Conservation (phyloP, 345 rosid genomes). For the Corchorus olitorius region DNA sequence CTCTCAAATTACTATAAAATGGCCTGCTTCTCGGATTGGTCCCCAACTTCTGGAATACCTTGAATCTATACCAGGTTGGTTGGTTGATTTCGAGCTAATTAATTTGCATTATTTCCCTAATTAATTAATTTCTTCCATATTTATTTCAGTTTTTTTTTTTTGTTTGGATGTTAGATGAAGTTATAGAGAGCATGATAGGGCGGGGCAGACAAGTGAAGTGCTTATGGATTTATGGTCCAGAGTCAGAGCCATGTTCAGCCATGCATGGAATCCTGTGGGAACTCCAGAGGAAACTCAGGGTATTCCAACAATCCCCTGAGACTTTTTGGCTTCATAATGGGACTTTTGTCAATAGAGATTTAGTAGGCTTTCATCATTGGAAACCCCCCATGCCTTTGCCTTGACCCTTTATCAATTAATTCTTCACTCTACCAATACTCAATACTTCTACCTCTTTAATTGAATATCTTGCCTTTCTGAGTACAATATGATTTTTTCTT, state of each 20-base stretch:
- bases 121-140: neutral
- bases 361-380: slow-evolving; percentile 72
- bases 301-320: slow-evolving; percentile 81
- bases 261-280: slow-evolving; percentile 88
- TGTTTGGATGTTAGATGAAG: slow-evolving; percentile 43
- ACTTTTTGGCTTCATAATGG: slow-evolving; percentile 96
- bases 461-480: too few species aligned
- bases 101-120: too few species aligned
- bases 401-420: slow-evolving; percentile 20
- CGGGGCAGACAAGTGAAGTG: slow-evolving; percentile 73
- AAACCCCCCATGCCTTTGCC: slow-evolving; percentile 80
- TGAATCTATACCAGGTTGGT: slow-evolving; percentile 71
- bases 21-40: slow-evolving; percentile 85
- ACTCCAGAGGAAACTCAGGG: slow-evolving; percentile 85
- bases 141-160: neutral
- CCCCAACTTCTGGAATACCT: slow-evolving; percentile 74
- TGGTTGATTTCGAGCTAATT: too few species aligned
- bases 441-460: too few species aligned
- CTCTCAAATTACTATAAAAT: slow-evolving; percentile 74
- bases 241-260: slow-evolving; percentile 68
- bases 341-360: slow-evolving; percentile 64
- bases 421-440: too few species aligned
- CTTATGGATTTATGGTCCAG: slow-evolving; percentile 74
- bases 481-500: too few species aligned
- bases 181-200: slow-evolving; percentile 64